phyloP scores from a whole-genome alignment of 371 early-diverging fungal species.

The Haplosporangium sp. region DNA sequence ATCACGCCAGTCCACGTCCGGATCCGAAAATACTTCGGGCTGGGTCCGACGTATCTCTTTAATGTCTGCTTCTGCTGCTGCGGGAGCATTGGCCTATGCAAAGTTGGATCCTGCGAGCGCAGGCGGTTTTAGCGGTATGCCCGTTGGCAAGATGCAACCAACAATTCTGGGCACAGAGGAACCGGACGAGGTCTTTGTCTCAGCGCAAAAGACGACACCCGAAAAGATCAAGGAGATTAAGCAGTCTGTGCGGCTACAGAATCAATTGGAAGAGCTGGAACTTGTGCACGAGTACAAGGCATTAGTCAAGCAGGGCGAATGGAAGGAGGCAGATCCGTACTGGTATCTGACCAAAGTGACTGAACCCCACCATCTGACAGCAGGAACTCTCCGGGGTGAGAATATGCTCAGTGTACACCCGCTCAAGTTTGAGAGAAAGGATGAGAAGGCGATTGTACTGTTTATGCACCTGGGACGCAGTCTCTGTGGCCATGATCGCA shows the following conservation, averaged over 20 bases:
- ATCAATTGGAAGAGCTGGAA: conserved; percentile 27
- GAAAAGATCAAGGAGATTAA: conserved; percentile 39
- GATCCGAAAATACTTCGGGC: background rate
- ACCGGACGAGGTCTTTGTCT: conserved; percentile 22
- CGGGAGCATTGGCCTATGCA: conserved; percentile 44
- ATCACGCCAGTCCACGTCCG: conserved; percentile 1
- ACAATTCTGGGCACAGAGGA: conserved; percentile 31
- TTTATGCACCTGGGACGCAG: conserved; percentile 53
- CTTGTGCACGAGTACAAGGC: conserved; percentile 40
- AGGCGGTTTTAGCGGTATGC: conserved; percentile 38
- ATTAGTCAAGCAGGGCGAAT: conserved; percentile 34
- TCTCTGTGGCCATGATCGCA: conserved; percentile 79
- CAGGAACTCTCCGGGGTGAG: conserved; percentile 47
- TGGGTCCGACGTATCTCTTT: conserved; percentile 38
- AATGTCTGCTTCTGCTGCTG: conserved; percentile 45
- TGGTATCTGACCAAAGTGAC: conserved; percentile 48
- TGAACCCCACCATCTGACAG: conserved; percentile 37
- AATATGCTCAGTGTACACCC: conserved; percentile 51
- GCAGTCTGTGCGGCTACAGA: conserved; percentile 32
- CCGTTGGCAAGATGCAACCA: conserved; percentile 41
- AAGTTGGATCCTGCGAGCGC: conserved; percentile 26
- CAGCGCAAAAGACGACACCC: background rate
- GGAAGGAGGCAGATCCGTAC: conserved; percentile 46
- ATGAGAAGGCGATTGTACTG: conserved; percentile 50
- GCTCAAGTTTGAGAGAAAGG: conserved; percentile 51